These are phyloP conservation scores for Lentinula edodes DNA, from an alignment of 768 basidiomycete genomes.

Conservation along the genomic window DNA sequence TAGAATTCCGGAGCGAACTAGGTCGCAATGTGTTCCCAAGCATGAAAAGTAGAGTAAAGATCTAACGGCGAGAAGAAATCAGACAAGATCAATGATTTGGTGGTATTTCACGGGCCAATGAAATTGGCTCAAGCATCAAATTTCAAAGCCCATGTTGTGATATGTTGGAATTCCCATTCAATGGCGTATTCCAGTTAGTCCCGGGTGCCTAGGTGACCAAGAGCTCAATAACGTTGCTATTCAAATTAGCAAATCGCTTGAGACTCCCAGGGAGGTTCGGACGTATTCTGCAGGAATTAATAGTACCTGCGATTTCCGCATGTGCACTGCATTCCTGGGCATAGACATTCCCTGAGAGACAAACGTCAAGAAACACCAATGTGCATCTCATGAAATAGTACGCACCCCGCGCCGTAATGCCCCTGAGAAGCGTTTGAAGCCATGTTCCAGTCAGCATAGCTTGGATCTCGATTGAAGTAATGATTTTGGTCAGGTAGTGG, in stretches of 20 bases:
- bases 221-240: not conserved
- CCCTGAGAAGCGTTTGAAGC: conserved; percentile 3
- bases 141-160: not conserved
- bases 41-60: conserved; percentile 4
- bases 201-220: not conserved
- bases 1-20: not conserved
- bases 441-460: not conserved
- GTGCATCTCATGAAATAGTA: not conserved
- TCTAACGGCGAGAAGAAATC: not conserved
- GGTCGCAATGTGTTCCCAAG: not conserved
- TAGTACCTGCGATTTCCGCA: conserved; percentile 7
- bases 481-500: not conserved
- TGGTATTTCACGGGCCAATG: conserved; percentile 1
- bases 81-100: conserved; percentile 2
- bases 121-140: not conserved
- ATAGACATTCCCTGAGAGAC: conserved; percentile 5
- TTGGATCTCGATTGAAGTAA: conserved; percentile 5
- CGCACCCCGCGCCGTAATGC: conserved; percentile 4
- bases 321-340: conserved; percentile 8
- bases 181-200: not conserved
- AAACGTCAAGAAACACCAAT: conserved; percentile 3
- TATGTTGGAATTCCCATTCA: conserved; percentile 1
- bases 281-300: not conserved
- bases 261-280: not conserved
- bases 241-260: not conserved